Percentiles rank a stretch among this genome's conserved stretches.
phyloP scores from a whole-genome alignment of 1,284 basidiomycete species.

The Xanthoconium separans region DNA sequence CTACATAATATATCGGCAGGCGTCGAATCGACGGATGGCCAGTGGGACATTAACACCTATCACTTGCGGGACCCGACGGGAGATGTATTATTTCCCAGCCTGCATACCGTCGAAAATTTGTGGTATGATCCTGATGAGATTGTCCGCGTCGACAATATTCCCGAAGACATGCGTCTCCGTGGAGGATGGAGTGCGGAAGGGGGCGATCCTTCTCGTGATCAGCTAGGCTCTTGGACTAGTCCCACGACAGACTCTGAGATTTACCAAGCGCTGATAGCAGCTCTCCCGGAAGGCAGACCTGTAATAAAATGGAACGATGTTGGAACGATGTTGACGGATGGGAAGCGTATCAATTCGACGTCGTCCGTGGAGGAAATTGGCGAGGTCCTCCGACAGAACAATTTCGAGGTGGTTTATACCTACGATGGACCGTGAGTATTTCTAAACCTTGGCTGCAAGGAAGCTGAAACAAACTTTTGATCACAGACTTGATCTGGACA shows the following conservation, averaged over 20 bases:
- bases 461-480: neutral
- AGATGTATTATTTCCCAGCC: conserved; percentile 17
- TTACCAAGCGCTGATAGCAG: conserved; percentile 17
- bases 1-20: conserved; percentile 36
- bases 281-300: conserved; percentile 8
- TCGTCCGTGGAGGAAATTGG: conserved; percentile 32
- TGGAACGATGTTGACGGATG: conserved; percentile 21
- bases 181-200: conserved; percentile 25
- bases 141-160: conserved; percentile 38
- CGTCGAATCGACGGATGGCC: conserved; percentile 37
- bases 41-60: conserved; percentile 37
- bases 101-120: conserved; percentile 38
- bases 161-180: conserved; percentile 32
- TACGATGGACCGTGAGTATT: conserved; percentile 37
- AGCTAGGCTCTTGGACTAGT: conserved; percentile 26
- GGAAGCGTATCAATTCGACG: conserved; percentile 17
- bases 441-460: neutral
- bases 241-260: conserved; percentile 18
- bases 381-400: conserved; percentile 34
- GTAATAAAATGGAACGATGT: conserved; percentile 20
- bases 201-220: conserved; percentile 18
- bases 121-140: conserved; percentile 37
- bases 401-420: conserved; percentile 38
- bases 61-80: conserved; percentile 14
- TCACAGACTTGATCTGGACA: conserved; percentile 38